Conservation (phyloP, 768 basidiomycete genomes). For the Podaxis sp. region DNA sequence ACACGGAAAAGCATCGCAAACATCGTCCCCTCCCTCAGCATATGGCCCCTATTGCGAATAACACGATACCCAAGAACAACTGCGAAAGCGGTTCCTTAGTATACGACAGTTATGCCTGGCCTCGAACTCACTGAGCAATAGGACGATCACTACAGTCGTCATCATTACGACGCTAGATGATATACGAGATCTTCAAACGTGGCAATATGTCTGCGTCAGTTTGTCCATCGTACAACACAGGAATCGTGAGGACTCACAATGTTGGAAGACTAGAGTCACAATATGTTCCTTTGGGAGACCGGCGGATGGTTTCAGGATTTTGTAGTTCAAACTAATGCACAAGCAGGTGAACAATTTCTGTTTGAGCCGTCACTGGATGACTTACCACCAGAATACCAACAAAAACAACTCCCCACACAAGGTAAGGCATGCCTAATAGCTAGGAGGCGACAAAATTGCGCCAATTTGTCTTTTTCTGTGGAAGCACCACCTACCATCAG, state of each 20-base stretch:
- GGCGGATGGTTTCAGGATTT: slow-evolving; percentile 21
- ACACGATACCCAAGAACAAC: slow-evolving; percentile 25
- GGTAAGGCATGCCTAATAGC: slow-evolving; percentile 26
- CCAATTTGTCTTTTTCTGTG: neutral
- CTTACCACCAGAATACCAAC: slow-evolving; percentile 24
- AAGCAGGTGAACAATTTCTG: neutral
- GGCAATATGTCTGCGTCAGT: neutral
- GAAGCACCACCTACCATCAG: slow-evolving; percentile 18
- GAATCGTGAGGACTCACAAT: slow-evolving; percentile 16
- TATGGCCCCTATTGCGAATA: slow-evolving; percentile 21
- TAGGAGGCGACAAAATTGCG: slow-evolving; percentile 8
- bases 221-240: neutral
- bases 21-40: slow-evolving; percentile 15
- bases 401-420: slow-evolving; percentile 25
- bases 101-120: neutral
- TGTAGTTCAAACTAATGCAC: slow-evolving; percentile 21
- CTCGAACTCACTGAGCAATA: slow-evolving; percentile 20
- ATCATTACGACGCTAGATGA: slow-evolving; percentile 24
- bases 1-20: slow-evolving; percentile 27
- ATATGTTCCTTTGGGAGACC: slow-evolving; percentile 28
- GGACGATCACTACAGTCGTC: slow-evolving; percentile 20
- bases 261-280: slow-evolving; percentile 24
- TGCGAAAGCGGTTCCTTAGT: neutral
- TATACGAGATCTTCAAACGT: slow-evolving; percentile 23
- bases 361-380: neutral